phyloP scores from a whole-genome alignment of 2,329 filamentous ascomycete genomes.

The Alternaria brassicicola region DNA sequence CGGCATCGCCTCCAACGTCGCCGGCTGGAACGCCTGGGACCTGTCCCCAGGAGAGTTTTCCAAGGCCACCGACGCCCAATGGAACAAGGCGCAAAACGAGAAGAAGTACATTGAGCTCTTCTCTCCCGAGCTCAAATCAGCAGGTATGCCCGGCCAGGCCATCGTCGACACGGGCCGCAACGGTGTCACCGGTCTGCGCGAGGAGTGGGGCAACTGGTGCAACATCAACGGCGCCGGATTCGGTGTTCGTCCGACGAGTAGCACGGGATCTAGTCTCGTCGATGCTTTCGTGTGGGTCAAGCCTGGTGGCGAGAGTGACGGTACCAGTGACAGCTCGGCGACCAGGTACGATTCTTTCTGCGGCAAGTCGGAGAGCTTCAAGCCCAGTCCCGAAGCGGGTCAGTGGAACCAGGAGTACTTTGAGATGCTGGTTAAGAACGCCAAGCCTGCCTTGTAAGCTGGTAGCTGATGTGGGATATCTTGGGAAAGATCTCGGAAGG shows the following conservation, averaged over 20 bases:
- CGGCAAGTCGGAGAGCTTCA: constrained; percentile 60
- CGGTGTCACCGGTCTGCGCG: constrained; percentile 55
- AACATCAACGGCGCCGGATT: constrained; percentile 70
- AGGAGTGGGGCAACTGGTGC: constrained; percentile 71
- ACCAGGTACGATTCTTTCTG: constrained; percentile 63
- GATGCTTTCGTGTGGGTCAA: constrained; percentile 76
- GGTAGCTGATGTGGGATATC: background rate
- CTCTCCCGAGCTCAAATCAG: constrained; percentile 55
- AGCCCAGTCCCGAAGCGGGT: constrained; percentile 73
- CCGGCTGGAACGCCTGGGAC: constrained; percentile 64
- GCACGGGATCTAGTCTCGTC: constrained; percentile 63
- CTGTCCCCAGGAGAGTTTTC: constrained; percentile 50
- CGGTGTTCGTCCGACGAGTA: constrained; percentile 63
- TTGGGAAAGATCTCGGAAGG: too few relatives aligned
- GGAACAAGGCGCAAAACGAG: constrained; percentile 58
- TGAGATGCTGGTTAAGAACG: constrained; percentile 47
- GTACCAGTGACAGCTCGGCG: constrained; percentile 52
- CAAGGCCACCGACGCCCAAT: constrained; percentile 43
- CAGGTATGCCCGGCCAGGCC: constrained; percentile 61
- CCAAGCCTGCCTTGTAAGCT: constrained; percentile 44
- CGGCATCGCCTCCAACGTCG: constrained; percentile 63
- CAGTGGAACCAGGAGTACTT: constrained; percentile 65
- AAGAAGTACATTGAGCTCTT: constrained; percentile 60
- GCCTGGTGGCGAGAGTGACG: constrained; percentile 65
- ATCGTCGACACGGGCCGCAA: constrained; percentile 66